These are phyloP conservation scores for Globisporangium okanoganense DNA, from an alignment of 352 stramenopile species.

Conservation along the genomic window DNA sequence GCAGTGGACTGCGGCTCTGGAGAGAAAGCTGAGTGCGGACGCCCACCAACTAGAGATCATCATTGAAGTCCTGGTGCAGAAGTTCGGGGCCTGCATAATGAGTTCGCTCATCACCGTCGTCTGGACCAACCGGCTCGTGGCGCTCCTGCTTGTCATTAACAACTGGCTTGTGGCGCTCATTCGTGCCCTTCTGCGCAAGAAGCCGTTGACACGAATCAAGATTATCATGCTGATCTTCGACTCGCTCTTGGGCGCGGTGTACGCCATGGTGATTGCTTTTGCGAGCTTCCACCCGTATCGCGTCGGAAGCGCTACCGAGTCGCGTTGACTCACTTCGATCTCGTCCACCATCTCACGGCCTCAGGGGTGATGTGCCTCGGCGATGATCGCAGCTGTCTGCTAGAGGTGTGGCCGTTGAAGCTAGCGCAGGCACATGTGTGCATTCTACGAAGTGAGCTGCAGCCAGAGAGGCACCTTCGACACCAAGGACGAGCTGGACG, in stretches of 20 bases:
- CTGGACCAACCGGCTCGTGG: background rate
- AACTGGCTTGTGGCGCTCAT: background rate
- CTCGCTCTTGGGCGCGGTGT: background rate
- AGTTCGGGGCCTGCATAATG: background rate
- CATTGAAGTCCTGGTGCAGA: background rate
- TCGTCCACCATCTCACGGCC: background rate
- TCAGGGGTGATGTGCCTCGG: background rate
- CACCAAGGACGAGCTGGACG: background rate
- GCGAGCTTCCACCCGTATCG: background rate
- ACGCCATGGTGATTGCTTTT: background rate
- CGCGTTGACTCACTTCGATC: background rate
- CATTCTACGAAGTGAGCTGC: background rate
- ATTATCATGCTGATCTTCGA: background rate
- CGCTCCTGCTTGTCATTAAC: background rate
- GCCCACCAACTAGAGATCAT: background rate
- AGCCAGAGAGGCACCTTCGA: background rate
- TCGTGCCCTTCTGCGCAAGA: background rate
- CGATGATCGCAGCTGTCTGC: background rate
- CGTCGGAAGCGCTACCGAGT: background rate
- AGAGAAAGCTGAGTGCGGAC: background rate
- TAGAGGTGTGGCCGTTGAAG: background rate
- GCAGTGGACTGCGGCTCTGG: background rate
- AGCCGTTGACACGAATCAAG: background rate
- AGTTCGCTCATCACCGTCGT: background rate
- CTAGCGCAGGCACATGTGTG: background rate